Conservation (phyloP, 202 grass and related monocot species). For the Panicum hallii region DNA sequence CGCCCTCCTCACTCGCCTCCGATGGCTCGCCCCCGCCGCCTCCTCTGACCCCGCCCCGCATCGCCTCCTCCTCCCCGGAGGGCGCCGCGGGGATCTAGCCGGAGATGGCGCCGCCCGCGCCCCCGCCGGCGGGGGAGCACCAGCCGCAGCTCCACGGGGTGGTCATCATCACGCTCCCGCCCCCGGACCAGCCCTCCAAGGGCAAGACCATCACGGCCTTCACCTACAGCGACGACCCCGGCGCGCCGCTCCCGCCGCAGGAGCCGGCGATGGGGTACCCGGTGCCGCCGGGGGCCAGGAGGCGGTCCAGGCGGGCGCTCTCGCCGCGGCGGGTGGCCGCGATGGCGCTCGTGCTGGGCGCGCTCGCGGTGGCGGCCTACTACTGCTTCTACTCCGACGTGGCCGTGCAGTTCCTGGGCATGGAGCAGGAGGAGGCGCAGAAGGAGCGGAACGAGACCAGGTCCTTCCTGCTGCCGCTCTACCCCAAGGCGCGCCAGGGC, state of each 20-base stretch:
- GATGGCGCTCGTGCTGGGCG: slow-evolving; percentile 44
- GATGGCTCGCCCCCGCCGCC: slow-evolving; percentile 43
- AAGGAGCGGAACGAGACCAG: slow-evolving; percentile 61
- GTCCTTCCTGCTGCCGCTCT: slow-evolving; percentile 83
- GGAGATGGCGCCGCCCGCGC: slow-evolving; percentile 43
- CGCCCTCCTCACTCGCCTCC: slow-evolving; percentile 27
- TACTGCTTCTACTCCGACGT: slow-evolving; percentile 77
- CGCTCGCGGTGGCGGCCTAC: slow-evolving; percentile 66
- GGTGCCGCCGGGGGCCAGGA: background rate
- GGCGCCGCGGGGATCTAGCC: slow-evolving; percentile 35
- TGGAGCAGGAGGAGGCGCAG: slow-evolving; percentile 61
- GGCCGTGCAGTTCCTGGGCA: slow-evolving; percentile 69
- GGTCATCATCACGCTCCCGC: slow-evolving; percentile 93
- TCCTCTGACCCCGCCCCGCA: slow-evolving; percentile 44
- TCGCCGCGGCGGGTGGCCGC: slow-evolving; percentile 45
- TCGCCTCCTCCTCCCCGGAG: slow-evolving; percentile 8
- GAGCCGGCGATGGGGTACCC: background rate
- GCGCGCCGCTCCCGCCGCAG: background rate
- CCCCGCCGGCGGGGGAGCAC: slow-evolving; percentile 12
- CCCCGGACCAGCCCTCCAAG: slow-evolving; percentile 83
- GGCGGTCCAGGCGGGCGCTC: slow-evolving; percentile 31
- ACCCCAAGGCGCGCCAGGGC: slow-evolving; percentile 68
- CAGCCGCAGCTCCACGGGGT: slow-evolving; percentile 77
- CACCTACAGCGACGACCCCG: slow-evolving; percentile 68
- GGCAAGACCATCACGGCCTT: slow-evolving; percentile 96